Evolutionary conservation across 192 early-diverging fungal species (phyloP), one percentile per base, ranked within the genome.

Genomic region (Chytriomyces sp.): DNA sequence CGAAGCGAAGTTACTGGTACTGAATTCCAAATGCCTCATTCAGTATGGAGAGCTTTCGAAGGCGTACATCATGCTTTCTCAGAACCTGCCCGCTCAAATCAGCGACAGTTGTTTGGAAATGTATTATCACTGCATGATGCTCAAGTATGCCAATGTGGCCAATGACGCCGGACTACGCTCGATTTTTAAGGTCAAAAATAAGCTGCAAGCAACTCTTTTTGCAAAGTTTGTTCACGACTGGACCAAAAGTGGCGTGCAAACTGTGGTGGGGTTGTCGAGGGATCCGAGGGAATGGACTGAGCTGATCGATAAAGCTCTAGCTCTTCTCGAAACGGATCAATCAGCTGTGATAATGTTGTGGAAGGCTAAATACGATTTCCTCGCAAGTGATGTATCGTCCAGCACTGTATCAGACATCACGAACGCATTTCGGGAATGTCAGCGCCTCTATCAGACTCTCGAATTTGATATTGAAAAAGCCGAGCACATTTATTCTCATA

Each of bases 21-120:
- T 75, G 20, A 75, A 65, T 26, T 61, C 73, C 3, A 24, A 65
- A 1, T 46, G 45, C 6, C 45, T 75, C 47, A 75, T 75, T 24
- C 62, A 75, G 20, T 64, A 53, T 53, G 73, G 73, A 64, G 45
- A 75, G 6, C 18, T 65, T 26, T 4, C 5, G 2, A 75, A 65
- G 50, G 73, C 73, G 9, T 13, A 50, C 6, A 75, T 11, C 26
- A 9, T 75, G 9, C 20, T 73, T 44, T 26, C 45, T 7, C 71
- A 45, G 46, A 44, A 26, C 5, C 60, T 73, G 13, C 68, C 68
- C 18, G 13, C n/a, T 1, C 35, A 68, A 2, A 13, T 13, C 63
- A 35, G 16, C 5, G 8, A 60, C 16, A 8, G 45, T n/a, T 43
- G 62, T 28, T 18, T 18, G 1, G 60, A 72, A 43, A 48, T 45